These are phyloP conservation scores for Catharanthus roseus DNA, from an alignment of 257 asterid genomes.

Conservation along the genomic window DNA sequence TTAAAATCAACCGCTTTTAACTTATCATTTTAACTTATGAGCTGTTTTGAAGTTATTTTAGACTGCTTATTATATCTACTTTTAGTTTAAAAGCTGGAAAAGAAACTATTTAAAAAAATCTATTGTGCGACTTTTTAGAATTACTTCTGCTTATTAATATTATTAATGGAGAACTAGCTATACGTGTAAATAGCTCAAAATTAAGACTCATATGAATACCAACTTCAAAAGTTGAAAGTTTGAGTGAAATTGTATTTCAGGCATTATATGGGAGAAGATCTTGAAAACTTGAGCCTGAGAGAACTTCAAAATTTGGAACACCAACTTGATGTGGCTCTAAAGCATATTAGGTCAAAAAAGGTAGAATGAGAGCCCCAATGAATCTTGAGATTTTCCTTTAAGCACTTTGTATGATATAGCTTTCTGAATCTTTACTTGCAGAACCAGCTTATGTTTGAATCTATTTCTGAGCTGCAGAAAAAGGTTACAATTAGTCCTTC, in stretches of 20 bases:
- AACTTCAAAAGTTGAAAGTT: not conserved
- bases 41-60: too few relatives aligned
- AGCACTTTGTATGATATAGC: too few relatives aligned
- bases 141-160: too few relatives aligned
- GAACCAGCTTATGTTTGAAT: constrained; percentile 81
- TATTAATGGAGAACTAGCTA: too few relatives aligned
- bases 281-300: constrained; percentile 50
- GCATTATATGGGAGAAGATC: constrained; percentile 79
- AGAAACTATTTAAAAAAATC: too few relatives aligned
- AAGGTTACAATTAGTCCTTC: too few relatives aligned
- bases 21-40: too few relatives aligned
- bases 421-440: constrained; percentile 26
- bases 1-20: too few relatives aligned
- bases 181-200: not conserved
- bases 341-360: constrained; percentile 72
- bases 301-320: constrained; percentile 86
- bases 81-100: too few relatives aligned
- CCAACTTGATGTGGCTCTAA: constrained; percentile 72
- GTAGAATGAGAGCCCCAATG: constrained; percentile 23
- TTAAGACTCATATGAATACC: not conserved
- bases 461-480: constrained; percentile 72
- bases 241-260: constrained; percentile 20
- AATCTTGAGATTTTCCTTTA: not conserved
- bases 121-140: too few relatives aligned
- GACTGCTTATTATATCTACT: too few relatives aligned